Base-by-base conservation (phyloP, 2,329 filamentous ascomycete genomes). In the Conoideocrella luteorostrata region DNA sequence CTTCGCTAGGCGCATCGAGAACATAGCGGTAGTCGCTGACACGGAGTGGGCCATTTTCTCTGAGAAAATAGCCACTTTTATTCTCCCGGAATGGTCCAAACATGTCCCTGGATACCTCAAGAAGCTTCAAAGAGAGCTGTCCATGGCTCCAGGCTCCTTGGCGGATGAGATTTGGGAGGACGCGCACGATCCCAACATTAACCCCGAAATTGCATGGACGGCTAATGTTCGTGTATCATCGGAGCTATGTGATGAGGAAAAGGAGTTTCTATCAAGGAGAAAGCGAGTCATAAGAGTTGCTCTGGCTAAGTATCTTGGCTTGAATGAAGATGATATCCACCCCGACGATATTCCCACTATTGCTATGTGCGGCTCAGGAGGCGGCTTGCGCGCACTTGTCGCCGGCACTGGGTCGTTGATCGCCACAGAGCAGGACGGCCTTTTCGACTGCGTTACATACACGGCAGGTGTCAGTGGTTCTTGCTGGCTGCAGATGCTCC, bases 361-460 rank as follows among this genome's bases (percentile, higher is more conserved):
- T 59, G 91, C 91, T 30, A 84, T 97, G 70, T 95, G 91, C 55
- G 90, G 90, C 7, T 97, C 91, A 2, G 93, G 93, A 9, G 93
- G 93, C 45, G 93, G 93, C 0, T 66, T 98, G 37, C 77, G 93
- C 40, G 93, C 93, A 2, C 75, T 98, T 29, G 88, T 97, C 15
- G 90, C 93, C 2, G 90, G 91, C 4, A 83, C 89, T 0, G 90
- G 91, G 1, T 96, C 90, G 0, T 83, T 94, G 48, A 71, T 93
- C 9, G 90, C 89, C 3, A 77, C 88, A 0, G 80, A 88, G 47
- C 86, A 96, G 60, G 85, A 86, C 45, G 93, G 93, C 0, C 70
- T 98, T 0, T 94, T 95, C 60, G 90, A 96, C 64, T 97, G 93
- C 60, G 77, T 88, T 10, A 97, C 90, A 2, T 98, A 98, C 58